Base-by-base conservation (phyloP, 345 rosid genomes). In the Salix brachista region DNA sequence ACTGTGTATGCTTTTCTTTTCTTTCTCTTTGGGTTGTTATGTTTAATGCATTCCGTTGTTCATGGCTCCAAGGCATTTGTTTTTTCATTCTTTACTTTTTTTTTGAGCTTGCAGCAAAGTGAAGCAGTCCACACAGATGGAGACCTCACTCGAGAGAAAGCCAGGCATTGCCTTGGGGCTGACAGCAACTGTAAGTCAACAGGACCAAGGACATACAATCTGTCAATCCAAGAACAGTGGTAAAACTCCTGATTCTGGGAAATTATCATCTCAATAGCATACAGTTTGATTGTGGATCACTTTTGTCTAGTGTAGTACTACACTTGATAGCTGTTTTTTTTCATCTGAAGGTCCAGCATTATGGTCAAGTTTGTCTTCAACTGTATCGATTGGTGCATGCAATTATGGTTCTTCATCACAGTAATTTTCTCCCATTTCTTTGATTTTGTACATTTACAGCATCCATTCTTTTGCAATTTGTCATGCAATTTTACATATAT, bases 351-450 rank as follows among this genome's bases (percentile, higher is more conserved):
- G 84, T 82, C 85, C 85, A 70, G 85, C 76, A 56, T 48, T 88
- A 75, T 90, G 90, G 93, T 92, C 90, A 65, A 90, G 88, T 54
- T 64, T 90, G 82, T 84, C 88, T 69, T 68, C 93, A 60, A 62
- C 61, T 2, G 75, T 76, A 74, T 75, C 84, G 32, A 75, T 67
- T 44, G 74, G 50, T 79, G 65, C 78, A 34, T 70, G 82, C 65
- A 70, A 78, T 79, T 82, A 68, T 19, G 65, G 76, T 69, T 77
- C 82, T 79, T 73, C 72, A 37, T 72, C 83, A 18, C 86, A 60
- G 94, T 92, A 88, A 86, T 73, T 76, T 75, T 73, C 73, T n/a
- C 67, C 34, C 60, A 19, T 77, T 67, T 75, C 14, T 70, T 10
- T 46, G 14, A 13, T 34, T 66, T 64, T 12, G 17, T 67, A 41